Percentiles rank a stretch among this genome's conserved stretches.
Conservation (phyloP, 2,329 filamentous ascomycete genomes). For the Stagonosporopsis cucurbitacearum region DNA sequence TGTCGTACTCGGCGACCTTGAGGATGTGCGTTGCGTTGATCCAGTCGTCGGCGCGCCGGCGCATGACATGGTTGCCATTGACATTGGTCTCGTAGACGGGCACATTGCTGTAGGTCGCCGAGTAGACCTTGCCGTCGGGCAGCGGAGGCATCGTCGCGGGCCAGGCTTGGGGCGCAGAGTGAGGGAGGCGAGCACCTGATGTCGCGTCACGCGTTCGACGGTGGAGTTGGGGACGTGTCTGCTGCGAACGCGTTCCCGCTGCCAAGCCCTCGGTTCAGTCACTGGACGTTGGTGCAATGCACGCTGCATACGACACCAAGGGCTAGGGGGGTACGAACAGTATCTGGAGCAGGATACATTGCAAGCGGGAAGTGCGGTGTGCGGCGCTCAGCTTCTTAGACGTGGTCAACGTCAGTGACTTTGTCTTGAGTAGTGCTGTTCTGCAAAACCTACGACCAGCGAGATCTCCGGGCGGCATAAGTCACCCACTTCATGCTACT, state of each 20-base stretch:
- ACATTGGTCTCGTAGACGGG: constrained; percentile 95
- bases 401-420: neutral
- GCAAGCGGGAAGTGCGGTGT: neutral
- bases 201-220: constrained; percentile 10
- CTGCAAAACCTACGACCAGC: neutral
- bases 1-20: constrained; percentile 96
- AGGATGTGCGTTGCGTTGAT: constrained; percentile 99
- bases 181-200: constrained; percentile 1
- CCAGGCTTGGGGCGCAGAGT: neutral
- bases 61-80: constrained; percentile 92
- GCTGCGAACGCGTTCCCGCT: neutral
- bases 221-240: constrained; percentile 4
- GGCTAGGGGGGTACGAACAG: neutral
- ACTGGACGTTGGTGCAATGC: neutral
- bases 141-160: constrained; percentile 45
- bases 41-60: constrained; percentile 90
- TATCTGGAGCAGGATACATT: neutral
- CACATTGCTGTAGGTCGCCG: constrained; percentile 77
- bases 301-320: neutral
- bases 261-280: neutral
- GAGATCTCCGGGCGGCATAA: neutral
- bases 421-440: neutral
- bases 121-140: constrained; percentile 61
- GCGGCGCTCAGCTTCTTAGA: neutral
- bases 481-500: neutral